Conservation (phyloP, 2,329 filamentous ascomycete genomes). For the Colletotrichum sp. region DNA sequence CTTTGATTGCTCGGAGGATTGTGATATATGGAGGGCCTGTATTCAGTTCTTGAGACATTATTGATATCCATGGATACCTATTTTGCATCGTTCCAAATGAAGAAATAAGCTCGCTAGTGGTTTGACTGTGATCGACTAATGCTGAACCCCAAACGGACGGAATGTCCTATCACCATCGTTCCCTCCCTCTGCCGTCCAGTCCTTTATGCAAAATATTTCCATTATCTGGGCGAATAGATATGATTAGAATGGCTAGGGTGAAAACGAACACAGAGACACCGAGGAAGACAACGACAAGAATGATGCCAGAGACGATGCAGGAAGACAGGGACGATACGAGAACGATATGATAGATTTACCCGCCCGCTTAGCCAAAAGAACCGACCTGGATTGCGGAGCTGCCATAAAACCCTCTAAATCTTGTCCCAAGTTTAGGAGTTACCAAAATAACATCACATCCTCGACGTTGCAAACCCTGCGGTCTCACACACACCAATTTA, state of each 20-base stretch:
- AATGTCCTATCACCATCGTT: not conserved
- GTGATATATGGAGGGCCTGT: not conserved
- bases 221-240: not conserved
- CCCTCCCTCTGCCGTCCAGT: not conserved
- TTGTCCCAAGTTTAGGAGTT: not conserved
- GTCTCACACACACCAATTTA: not conserved
- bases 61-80: not conserved
- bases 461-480: fast-evolving
- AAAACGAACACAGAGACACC: fast-evolving
- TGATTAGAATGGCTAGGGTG: fast-evolving
- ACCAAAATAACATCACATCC: fast-evolving
- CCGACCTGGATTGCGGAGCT: not conserved
- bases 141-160: fast-evolving
- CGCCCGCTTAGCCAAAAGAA: fast-evolving
- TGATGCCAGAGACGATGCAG: not conserved
- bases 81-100: not conserved
- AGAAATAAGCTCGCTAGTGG: not conserved
- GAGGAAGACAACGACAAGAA: not conserved
- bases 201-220: fast-evolving
- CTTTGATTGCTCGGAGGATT: not conserved
- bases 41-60: not conserved
- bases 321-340: fast-evolving
- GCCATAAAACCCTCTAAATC: not conserved
- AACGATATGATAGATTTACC: not conserved
- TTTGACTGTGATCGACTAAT: not conserved